phyloP scores from a whole-genome alignment of 441 rosid species.

The Hura crepitans region DNA sequence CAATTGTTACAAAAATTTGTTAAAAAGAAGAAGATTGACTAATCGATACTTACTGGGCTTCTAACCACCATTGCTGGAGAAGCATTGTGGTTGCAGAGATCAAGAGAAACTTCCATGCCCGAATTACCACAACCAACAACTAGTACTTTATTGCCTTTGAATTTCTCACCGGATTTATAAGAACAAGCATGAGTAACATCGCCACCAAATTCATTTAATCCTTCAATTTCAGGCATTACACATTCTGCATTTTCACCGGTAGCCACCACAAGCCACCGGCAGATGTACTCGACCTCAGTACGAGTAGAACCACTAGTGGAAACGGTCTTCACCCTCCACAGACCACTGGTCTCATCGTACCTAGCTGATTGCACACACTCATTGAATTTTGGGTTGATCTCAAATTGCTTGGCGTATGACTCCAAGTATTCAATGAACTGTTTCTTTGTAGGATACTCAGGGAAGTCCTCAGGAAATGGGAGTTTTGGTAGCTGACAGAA shows the following conservation, averaged over 20 bases:
- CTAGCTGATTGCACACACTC: conserved; percentile 25
- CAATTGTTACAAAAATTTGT: background rate
- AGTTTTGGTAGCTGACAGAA: conserved; percentile 32
- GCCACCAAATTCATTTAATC: conserved; percentile 25
- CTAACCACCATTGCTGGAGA: conserved; percentile 30
- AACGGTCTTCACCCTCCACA: conserved; percentile 29
- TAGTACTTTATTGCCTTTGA: conserved; percentile 21
- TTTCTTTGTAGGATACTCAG: conserved; percentile 27
- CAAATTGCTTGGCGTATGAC: conserved; percentile 22
- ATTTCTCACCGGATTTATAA: conserved; percentile 28
- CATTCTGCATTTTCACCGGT: conserved; percentile 34
- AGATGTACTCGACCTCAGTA: conserved; percentile 28
- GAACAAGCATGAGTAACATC: conserved; percentile 21
- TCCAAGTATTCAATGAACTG: conserved; percentile 34
- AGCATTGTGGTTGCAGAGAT: conserved; percentile 30
- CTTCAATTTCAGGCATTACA: conserved; percentile 28
- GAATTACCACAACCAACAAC: conserved; percentile 37
- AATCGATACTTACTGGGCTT: conserved; percentile 25
- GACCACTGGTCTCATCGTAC: conserved; percentile 27
- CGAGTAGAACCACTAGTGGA: conserved; percentile 14
- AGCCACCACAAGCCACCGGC: conserved; percentile 34
- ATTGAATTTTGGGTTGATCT: conserved; percentile 28
- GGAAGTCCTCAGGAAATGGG: conserved; percentile 28
- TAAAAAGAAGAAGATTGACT: background rate
- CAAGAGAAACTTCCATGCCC: conserved; percentile 34